phyloP scores from a whole-genome alignment of 2,329 filamentous ascomycete species.

The Penicillium vulpinum region DNA sequence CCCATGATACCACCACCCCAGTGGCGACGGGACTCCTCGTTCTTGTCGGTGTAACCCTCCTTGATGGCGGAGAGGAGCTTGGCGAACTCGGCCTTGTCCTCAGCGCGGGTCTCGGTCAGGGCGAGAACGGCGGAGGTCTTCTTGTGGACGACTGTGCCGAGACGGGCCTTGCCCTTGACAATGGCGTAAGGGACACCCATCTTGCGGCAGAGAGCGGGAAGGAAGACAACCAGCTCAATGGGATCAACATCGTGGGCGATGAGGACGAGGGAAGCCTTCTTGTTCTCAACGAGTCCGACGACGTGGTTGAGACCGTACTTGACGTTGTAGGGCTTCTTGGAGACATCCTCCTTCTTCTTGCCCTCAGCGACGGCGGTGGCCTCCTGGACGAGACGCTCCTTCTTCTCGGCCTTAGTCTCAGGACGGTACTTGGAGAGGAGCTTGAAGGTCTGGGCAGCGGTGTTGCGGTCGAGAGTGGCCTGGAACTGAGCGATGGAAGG shows the following conservation, averaged over 20 bases:
- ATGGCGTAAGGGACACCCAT: conserved; percentile 99
- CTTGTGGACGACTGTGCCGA: conserved; percentile 99
- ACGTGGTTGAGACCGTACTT: conserved; percentile 99
- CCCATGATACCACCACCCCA: conserved; percentile 99
- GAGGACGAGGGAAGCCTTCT: conserved; percentile 97
- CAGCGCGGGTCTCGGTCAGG: conserved; percentile 91
- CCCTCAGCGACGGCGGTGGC: conserved; percentile 96
- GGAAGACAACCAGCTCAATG: conserved; percentile 98
- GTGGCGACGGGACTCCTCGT: conserved; percentile 84
- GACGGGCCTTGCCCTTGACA: conserved; percentile 98
- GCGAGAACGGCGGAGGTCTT: conserved; percentile 98
- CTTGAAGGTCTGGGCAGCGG: conserved; percentile 96
- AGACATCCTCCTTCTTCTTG: conserved; percentile 99
- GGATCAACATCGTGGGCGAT: conserved; percentile 99
- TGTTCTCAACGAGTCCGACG: conserved; percentile 95
- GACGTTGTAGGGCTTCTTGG: conserved; percentile 99
- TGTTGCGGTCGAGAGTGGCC: conserved; percentile 94
- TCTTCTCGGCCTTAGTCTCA: conserved; percentile 99
- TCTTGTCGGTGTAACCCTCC: conserved; percentile 96
- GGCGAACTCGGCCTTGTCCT: conserved; percentile 97
- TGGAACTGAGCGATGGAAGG: conserved; percentile 97
- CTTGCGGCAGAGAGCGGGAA: conserved; percentile 98
- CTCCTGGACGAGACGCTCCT: conserved; percentile 98
- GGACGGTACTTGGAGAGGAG: conserved; percentile 99
- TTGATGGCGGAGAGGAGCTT: conserved; percentile 97